Conservation (phyloP, 495 filamentous ascomycete species). For the Immersiella caudata region DNA sequence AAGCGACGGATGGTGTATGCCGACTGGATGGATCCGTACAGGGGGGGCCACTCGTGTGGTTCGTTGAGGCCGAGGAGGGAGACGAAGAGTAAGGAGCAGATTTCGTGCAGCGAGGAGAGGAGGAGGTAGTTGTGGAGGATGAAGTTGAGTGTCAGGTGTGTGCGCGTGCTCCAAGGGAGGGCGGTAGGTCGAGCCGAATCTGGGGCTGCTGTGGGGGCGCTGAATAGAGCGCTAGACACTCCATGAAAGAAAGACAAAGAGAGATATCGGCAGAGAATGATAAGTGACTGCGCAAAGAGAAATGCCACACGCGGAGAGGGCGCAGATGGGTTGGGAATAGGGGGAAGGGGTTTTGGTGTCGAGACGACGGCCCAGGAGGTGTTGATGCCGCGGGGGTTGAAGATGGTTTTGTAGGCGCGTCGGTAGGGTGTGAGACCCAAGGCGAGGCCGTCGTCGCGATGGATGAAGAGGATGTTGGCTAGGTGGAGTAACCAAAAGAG, state of each 20-base stretch:
- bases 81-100: neutral
- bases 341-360: neutral
- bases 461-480: neutral
- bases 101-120: neutral
- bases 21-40: neutral
- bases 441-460: neutral
- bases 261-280: neutral
- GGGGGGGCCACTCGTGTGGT: neutral
- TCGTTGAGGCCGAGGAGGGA: neutral
- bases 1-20: neutral
- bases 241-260: neutral
- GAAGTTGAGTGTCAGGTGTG: neutral
- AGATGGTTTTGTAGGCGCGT: neutral
- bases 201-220: neutral
- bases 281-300: neutral
- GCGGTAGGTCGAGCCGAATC: too few species aligned
- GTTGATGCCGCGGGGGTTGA: neutral
- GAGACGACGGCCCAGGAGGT: neutral
- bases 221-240: neutral
- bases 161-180: neutral
- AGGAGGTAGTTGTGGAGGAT: neutral
- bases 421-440: neutral
- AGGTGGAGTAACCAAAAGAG: neutral
- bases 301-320: neutral
- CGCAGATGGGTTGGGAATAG: neutral